phyloP scores from a whole-genome alignment of 495 filamentous ascomycete genomes.

The Cercophora scortea region DNA sequence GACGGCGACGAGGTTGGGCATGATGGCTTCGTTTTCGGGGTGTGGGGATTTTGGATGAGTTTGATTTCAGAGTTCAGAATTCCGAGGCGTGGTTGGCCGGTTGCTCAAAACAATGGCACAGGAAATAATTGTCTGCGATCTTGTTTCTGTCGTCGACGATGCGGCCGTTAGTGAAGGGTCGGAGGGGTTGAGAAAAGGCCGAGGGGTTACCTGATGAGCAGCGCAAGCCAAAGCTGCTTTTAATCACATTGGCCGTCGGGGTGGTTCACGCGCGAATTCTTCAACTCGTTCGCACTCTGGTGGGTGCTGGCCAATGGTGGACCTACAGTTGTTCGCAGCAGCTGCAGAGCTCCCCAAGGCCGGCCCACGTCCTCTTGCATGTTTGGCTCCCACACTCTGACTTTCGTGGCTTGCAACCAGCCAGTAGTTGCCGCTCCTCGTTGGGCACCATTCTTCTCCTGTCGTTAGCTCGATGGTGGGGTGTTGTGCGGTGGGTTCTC shows the following conservation, averaged over 20 bases:
- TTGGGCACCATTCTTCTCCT: background rate
- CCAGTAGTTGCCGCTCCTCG: background rate
- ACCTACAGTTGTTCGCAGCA: background rate
- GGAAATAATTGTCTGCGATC: background rate
- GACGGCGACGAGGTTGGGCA: constrained; percentile 22
- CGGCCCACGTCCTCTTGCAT: background rate
- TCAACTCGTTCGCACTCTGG: background rate
- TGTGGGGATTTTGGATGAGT: background rate
- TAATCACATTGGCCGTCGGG: background rate
- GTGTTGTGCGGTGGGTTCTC: too few relatives aligned
- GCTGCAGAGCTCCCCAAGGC: background rate
- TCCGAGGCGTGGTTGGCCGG: too few relatives aligned
- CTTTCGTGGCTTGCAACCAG: background rate
- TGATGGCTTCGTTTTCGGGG: background rate
- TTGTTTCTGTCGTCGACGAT: background rate
- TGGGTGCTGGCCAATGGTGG: background rate
- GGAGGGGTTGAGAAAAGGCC: background rate
- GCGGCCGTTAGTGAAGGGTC: background rate
- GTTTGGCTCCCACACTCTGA: background rate
- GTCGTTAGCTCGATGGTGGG: background rate
- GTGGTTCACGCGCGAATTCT: background rate
- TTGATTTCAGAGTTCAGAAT: background rate
- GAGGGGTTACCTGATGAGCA: background rate
- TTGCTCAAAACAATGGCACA: too few relatives aligned
- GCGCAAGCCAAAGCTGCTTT: background rate